phyloP scores from a whole-genome alignment of 2,329 filamentous ascomycete genomes.

The Beauveria varroae region DNA sequence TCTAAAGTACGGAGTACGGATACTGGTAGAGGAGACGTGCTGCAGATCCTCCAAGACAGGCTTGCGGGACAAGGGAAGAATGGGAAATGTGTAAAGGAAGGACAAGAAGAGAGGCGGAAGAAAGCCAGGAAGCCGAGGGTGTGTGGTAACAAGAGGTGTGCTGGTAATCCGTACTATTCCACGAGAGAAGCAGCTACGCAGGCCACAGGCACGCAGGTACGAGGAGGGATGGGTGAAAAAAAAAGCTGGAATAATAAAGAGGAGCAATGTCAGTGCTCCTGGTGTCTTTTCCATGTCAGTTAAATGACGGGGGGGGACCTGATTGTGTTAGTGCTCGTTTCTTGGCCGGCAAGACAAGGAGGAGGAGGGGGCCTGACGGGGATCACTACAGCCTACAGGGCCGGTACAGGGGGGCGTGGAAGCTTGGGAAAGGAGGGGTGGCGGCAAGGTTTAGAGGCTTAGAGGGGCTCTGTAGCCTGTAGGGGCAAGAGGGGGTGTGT shows the following conservation, averaged over 20 bases:
- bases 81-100: neutral
- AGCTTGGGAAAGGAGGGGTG: neutral
- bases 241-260: neutral
- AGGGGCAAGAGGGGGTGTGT: neutral
- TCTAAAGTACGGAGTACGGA: no score
- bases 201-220: neutral
- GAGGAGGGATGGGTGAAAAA: neutral
- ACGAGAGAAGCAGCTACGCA: neutral
- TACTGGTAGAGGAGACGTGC: neutral
- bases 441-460: neutral
- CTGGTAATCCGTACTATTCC: neutral
- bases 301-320: neutral
- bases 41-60: neutral
- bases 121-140: neutral
- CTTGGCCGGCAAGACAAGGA: neutral
- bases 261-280: neutral
- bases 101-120: neutral
- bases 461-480: neutral
- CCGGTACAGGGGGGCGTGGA: neutral
- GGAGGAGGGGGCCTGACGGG: neutral
- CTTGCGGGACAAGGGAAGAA: neutral
- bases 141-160: neutral
- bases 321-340: constrained; percentile 1
- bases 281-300: neutral
- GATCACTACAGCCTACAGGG: no score